Evolutionary conservation across 2,329 filamentous ascomycete species (phyloP), one percentile per base, ranked within the genome.

Genomic region (Dactylellina leptospora): DNA sequence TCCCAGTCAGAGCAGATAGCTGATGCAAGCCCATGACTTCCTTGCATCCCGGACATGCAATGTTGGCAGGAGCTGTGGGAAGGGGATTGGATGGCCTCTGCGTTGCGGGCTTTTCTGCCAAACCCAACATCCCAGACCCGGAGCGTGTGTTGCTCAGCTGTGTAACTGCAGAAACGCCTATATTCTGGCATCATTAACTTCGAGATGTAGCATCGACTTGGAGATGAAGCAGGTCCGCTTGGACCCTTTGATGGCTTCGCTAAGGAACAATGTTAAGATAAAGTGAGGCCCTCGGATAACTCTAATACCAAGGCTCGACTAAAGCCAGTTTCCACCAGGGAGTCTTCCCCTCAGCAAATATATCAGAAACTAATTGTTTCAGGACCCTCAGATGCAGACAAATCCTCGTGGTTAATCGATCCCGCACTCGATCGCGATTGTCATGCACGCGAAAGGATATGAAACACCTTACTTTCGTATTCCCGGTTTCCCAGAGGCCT

Each of bases 361-460:
- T 70, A 70, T 55, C 27, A 70, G 64, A 70, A 70, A 70, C 64
- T 33, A 56, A n/a, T 38, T 62, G 56, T 70, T 70, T 70, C 64
- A 70, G 64, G 50, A 62, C 30, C 44, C 30, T 36, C 56, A 44
- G 50, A 50, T 47, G 38, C 20, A 28, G 16, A 59, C 30, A n/a
- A n/a, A 44, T 16, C 63, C 55, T 38, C 22, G 47, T 50, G 42
- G 51, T 55, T 50, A 56, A 44, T 44, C 47, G 64, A 33, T 62
- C 50, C 38, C 50, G 50, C 48, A 33, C 30, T 30, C 30, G 64
- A 56, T 56, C 64, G 55, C 48, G 60, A 64, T 50, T 63, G 36
- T 20, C 36, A n/a, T 54, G 28, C 40, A 40, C 38, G 27, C 28
- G 53, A 48, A 18, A 20, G 23, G n/a, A 27, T 22, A n/a, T 18